Percentiles rank a stretch among this genome's conserved stretches.
These are phyloP conservation scores for Tolypocladium endophyticum DNA, from an alignment of 2,329 filamentous ascomycete genomes.

Conservation along the genomic window DNA sequence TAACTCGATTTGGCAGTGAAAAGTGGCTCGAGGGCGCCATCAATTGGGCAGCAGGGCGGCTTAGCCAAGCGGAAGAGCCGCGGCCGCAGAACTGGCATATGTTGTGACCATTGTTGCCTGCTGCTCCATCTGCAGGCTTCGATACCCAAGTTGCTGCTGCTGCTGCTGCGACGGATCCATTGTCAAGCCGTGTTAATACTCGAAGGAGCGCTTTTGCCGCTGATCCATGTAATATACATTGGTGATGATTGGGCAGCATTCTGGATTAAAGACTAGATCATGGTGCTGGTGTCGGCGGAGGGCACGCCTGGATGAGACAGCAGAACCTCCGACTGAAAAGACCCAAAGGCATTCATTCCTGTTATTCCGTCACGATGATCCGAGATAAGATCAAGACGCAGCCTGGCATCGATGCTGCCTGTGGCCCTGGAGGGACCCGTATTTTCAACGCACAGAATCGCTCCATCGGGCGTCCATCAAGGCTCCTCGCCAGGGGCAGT, in stretches of 20 bases:
- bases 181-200: not conserved
- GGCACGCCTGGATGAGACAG: not conserved
- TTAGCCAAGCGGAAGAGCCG: not conserved
- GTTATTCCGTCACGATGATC: not conserved
- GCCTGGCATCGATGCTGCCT: not conserved
- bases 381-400: not conserved
- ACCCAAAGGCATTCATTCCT: not conserved
- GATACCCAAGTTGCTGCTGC: not conserved
- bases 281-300: not conserved
- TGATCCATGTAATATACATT: not conserved
- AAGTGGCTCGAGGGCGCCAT: not conserved
- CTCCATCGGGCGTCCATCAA: not conserved
- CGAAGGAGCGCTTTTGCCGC: not conserved
- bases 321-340: no score
- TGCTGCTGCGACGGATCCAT: not conserved
- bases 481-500: slow-evolving; percentile 2
- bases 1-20: not conserved
- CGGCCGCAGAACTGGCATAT: slow-evolving; percentile 4
- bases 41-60: not conserved
- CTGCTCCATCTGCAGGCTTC: slow-evolving; percentile 8
- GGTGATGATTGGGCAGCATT: not conserved
- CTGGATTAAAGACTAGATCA: no score
- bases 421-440: not conserved
- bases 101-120: slow-evolving; percentile 9
- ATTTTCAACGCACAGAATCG: not conserved